Percentiles rank a stretch among this genome's conserved stretches.
Evolutionary conservation across 2,329 filamentous ascomycete genomes (phyloP).

Genomic region (Aspergillus ustus): DNA sequence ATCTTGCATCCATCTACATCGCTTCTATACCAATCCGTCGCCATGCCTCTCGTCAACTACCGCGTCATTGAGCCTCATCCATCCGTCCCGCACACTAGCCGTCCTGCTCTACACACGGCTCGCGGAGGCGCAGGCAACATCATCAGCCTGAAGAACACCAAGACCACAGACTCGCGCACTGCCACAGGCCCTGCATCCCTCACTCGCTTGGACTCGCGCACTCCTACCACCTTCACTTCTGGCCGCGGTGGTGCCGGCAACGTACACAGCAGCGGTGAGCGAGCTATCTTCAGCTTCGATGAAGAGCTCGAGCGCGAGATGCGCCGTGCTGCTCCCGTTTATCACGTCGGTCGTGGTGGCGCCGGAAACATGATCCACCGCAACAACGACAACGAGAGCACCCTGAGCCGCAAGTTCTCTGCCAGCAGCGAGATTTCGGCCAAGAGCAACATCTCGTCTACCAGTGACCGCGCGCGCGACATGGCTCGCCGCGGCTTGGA

Average conservation of each 20-base stretch:
- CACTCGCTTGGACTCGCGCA: constrained; percentile 53
- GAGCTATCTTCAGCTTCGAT: constrained; percentile 69
- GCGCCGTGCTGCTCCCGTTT: constrained; percentile 62
- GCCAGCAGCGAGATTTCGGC: constrained; percentile 40
- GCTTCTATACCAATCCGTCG: constrained; percentile 18
- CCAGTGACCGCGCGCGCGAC: constrained; percentile 40
- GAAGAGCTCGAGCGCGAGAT: constrained; percentile 66
- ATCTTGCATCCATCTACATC: neutral
- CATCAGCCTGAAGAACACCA: constrained; percentile 56
- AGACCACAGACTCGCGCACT: constrained; percentile 53
- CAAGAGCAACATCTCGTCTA: constrained; percentile 43
- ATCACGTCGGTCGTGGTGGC: constrained; percentile 67
- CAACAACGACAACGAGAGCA: constrained; percentile 32
- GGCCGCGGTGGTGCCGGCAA: constrained; percentile 63
- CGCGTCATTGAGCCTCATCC: constrained; percentile 67
- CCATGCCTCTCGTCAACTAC: constrained; percentile 50
- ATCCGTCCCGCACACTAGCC: constrained; percentile 54
- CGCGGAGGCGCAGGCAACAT: constrained; percentile 65
- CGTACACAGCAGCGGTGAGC: constrained; percentile 56
- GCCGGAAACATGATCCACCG: constrained; percentile 57
- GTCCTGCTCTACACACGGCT: constrained; percentile 57
- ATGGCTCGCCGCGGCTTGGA: constrained; percentile 43
- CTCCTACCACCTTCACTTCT: constrained; percentile 46
- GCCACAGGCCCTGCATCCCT: constrained; percentile 55
- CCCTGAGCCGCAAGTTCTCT: constrained; percentile 43